Evolutionary conservation across 331 rosid genomes (phyloP), one percentile per base, ranked within the genome.

Genomic region (Dryas integrifolia): DNA sequence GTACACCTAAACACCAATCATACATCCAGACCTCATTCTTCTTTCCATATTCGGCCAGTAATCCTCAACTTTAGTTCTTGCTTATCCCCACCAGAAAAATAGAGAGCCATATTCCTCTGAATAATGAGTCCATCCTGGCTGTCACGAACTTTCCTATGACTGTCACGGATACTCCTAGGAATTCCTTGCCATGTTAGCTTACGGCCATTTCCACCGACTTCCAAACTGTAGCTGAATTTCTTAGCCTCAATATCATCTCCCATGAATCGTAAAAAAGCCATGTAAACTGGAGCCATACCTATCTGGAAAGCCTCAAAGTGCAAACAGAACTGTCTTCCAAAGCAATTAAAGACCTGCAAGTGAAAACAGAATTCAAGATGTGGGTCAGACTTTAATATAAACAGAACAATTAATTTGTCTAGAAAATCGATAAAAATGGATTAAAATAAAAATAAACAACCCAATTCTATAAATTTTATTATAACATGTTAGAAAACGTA

Each of bases 31-130:
- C 62, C 83, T 93, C 88, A 94, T 62, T 91, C 96, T 85, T 94
- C 97, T 86, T 86, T 91, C 98, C 97, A 91, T 79, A 94, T 94
- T 58, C 98, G 97, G 72, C 98, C 96, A 0, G 92, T 89, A 73
- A 94, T 85, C 83, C 98, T 89, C 76, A 94, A 81, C 85, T 88
- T 91, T 47, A 91, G 86, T 81, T 91, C 98, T 67, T 86, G 86
- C 82, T 82, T 86, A 56, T 86, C 92, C 48, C 92, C 96, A 6
- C 96, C 97, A 7, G 98, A 91, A 84, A 91, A 94, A 80, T 85
- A 89, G 58, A 94, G 92, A 21, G 96, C 98, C 68, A 89, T 77
- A 73, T 80, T 86, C 73, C 96, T 88, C 82, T 88, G 98, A 84
- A 94, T 94, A 65, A 94, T 84, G 65, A 94, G 96, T 30, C 97